Conservation (phyloP, 2,329 filamentous ascomycete genomes). For the Elsinoe ampelina region DNA sequence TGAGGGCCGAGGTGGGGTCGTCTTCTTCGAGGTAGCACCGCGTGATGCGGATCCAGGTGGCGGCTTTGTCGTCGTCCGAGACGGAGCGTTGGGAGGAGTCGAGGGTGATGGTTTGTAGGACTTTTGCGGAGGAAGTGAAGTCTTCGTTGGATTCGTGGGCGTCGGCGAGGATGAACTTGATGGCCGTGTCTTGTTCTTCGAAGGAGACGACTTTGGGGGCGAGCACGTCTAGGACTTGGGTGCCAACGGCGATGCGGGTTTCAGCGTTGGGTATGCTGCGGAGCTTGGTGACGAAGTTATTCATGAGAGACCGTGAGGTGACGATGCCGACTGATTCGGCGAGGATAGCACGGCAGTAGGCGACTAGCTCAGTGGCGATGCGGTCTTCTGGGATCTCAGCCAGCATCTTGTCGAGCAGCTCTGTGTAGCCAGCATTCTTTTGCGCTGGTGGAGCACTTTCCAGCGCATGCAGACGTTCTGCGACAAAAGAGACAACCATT, state of each 20-base stretch:
- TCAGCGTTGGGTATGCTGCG: conserved; percentile 51
- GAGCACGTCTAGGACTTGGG: conserved; percentile 59
- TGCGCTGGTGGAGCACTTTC: conserved; percentile 39
- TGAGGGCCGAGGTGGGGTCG: conserved; percentile 75
- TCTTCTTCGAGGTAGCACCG: conserved; percentile 90
- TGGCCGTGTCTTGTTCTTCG: conserved; percentile 71
- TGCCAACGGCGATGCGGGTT: conserved; percentile 64
- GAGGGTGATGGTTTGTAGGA: conserved; percentile 73
- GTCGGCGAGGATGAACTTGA: conserved; percentile 73
- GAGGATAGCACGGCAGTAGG: conserved; percentile 56
- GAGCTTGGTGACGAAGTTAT: conserved; percentile 56
- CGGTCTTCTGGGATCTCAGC: conserved; percentile 32
- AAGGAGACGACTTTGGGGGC: conserved; percentile 61
- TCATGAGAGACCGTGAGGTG: conserved; percentile 61
- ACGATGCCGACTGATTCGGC: conserved; percentile 64
- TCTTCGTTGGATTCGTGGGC: conserved; percentile 78
- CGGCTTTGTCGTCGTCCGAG: conserved; percentile 69
- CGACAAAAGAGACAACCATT: conserved; percentile 24
- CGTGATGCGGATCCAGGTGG: conserved; percentile 87
- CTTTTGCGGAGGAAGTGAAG: conserved; percentile 65
- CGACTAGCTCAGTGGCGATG: conserved; percentile 53
- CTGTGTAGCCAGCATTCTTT: conserved; percentile 48
- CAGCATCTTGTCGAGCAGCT: conserved; percentile 49
- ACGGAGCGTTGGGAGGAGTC: conserved; percentile 82
- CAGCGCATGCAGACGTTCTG: conserved; percentile 40